These are phyloP conservation scores for Kwoniella pini DNA, from an alignment of 768 basidiomycete genomes.

Conservation along the genomic window DNA sequence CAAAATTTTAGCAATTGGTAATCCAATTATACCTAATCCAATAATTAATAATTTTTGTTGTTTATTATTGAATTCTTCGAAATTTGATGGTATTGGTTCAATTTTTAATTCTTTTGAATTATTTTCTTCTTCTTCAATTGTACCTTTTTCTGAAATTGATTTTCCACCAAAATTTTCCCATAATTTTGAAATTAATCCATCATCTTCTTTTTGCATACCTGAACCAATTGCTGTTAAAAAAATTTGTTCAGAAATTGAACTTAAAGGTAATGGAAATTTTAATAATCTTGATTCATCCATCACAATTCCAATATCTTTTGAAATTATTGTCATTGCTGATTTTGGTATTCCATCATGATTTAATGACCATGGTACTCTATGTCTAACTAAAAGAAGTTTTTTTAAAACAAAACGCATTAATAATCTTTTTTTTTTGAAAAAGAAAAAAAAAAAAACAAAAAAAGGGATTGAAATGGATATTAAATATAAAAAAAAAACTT, in stretches of 20 bases:
- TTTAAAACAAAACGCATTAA: not conserved
- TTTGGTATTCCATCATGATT: slow-evolving; percentile 38
- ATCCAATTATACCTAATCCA: slow-evolving; percentile 44
- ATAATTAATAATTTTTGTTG: slow-evolving; percentile 40
- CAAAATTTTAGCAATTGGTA: slow-evolving; percentile 36
- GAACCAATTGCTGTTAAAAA: slow-evolving; percentile 36
- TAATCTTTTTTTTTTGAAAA: not conserved
- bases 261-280: slow-evolving; percentile 38
- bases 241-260: slow-evolving; percentile 34
- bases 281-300: slow-evolving; percentile 44
- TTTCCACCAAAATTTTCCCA: slow-evolving; percentile 38
- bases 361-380: slow-evolving; percentile 41
- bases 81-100: not conserved
- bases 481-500: slow-evolving; percentile 12
- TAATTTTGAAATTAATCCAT: slow-evolving; percentile 36
- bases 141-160: slow-evolving; percentile 29
- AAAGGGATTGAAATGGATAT: no score
- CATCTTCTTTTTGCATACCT: slow-evolving; percentile 37
- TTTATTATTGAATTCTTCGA: not conserved
- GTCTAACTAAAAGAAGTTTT: slow-evolving; percentile 22
- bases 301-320: slow-evolving; percentile 49
- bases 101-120: slow-evolving; percentile 36
- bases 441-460: no score
- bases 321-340: slow-evolving; percentile 50
- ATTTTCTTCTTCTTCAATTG: slow-evolving; percentile 28